phyloP scores from a whole-genome alignment of 441 rosid species.

The Melastoma candidum region DNA sequence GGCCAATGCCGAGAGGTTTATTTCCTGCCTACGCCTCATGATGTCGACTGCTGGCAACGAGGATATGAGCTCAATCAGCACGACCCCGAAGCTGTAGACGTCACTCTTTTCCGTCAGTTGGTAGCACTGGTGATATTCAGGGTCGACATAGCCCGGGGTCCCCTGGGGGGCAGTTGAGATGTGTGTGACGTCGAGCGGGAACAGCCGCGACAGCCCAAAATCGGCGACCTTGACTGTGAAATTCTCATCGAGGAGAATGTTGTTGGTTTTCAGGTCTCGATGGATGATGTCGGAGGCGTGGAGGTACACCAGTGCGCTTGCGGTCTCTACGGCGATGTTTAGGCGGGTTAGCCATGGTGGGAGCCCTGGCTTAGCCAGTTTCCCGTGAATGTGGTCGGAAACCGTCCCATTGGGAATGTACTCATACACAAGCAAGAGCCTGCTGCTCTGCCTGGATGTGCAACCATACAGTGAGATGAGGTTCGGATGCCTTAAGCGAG shows the following conservation, averaged over 20 bases:
- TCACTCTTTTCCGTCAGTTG: slow-evolving; percentile 15
- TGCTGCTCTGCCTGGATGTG: slow-evolving; percentile 12
- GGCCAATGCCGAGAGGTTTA: slow-evolving; percentile 11
- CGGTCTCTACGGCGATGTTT: slow-evolving; percentile 10
- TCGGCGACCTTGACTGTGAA: slow-evolving; percentile 13
- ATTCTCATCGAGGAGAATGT: slow-evolving; percentile 16
- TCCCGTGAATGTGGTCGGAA: slow-evolving; percentile 8
- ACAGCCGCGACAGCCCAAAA: slow-evolving; percentile 14
- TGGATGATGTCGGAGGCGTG: slow-evolving; percentile 11
- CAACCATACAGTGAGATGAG: slow-evolving; percentile 9
- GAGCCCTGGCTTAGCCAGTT: slow-evolving; percentile 5
- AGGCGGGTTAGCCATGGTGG: slow-evolving; percentile 4
- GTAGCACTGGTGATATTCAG: slow-evolving; percentile 14
- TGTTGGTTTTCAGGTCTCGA: slow-evolving; percentile 15
- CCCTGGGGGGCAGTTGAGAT: slow-evolving; percentile 16
- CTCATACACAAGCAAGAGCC: slow-evolving; percentile 3
- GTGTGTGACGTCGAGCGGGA: slow-evolving; percentile 7
- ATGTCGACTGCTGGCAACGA: slow-evolving; percentile 10
- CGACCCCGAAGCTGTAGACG: slow-evolving; percentile 14
- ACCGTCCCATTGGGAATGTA: slow-evolving; percentile 2
- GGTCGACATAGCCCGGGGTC: slow-evolving; percentile 13
- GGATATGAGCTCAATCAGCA: slow-evolving; percentile 13
- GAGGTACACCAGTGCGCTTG: slow-evolving; percentile 16
- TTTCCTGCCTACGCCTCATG: slow-evolving; percentile 6
- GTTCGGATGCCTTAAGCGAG: slow-evolving; percentile 8